These are phyloP conservation scores for Kwoniella bestiolae DNA, from an alignment of 768 basidiomycete species.

Conservation along the genomic window DNA sequence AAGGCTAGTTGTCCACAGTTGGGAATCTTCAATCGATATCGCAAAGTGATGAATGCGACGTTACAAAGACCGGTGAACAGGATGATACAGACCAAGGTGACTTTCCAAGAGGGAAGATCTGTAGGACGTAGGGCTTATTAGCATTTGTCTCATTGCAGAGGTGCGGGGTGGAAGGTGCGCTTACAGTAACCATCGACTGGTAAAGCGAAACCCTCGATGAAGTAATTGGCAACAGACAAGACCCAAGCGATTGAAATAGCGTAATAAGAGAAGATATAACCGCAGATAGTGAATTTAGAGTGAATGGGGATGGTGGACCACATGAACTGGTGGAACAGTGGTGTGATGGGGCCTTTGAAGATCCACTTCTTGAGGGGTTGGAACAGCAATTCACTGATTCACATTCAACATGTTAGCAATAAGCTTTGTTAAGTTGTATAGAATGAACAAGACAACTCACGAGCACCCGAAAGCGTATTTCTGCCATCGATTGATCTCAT, in stretches of 20 bases:
- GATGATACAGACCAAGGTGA: constrained; percentile 73
- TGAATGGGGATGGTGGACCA: constrained; percentile 62
- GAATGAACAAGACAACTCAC: constrained; percentile 22
- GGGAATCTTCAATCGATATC: constrained; percentile 35
- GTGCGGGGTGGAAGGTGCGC: constrained; percentile 60
- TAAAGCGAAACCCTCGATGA: constrained; percentile 66
- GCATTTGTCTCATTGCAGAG: background rate
- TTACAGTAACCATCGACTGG: constrained; percentile 73
- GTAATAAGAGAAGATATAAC: constrained; percentile 61
- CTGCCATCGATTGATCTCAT: constrained; percentile 91
- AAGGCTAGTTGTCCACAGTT: constrained; percentile 26
- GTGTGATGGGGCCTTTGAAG: constrained; percentile 75
- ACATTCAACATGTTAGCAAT: too few species aligned
- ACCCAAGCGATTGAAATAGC: constrained; percentile 66
- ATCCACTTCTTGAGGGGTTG: constrained; percentile 80
- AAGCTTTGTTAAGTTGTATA: too few species aligned
- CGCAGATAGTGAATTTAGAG: constrained; percentile 64
- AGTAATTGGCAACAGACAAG: constrained; percentile 72
- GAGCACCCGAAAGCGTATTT: constrained; percentile 62
- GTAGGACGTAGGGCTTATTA: background rate
- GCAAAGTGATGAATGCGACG: constrained; percentile 60
- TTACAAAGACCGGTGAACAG: constrained; percentile 71
- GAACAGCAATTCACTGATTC: constrained; percentile 70
- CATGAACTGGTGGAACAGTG: constrained; percentile 54
- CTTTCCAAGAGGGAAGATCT: constrained; percentile 59